Evolutionary conservation across 1,139 yeast genomes (phyloP).

Genomic region (Suhomyces bribrorum): DNA sequence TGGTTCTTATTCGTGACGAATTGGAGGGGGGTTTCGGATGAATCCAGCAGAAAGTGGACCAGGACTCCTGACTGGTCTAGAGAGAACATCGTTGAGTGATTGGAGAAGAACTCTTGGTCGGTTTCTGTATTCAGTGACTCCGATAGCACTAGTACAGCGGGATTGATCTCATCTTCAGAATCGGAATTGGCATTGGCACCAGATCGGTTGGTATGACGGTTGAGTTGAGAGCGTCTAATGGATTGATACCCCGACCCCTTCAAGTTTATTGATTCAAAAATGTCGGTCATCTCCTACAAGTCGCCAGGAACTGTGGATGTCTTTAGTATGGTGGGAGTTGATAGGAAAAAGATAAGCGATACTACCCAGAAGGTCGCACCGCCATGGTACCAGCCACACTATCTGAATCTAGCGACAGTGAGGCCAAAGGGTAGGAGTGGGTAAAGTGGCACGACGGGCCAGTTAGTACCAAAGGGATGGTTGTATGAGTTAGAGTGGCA

Average conservation of each 20-base stretch:
- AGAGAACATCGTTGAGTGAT: slow-evolving; percentile 20
- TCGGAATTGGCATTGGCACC: no score
- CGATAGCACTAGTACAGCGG: slow-evolving; percentile 31
- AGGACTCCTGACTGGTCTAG: slow-evolving; percentile 3
- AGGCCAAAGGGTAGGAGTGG: no score
- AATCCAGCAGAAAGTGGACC: neutral
- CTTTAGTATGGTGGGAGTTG: no score
- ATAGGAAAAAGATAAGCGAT: no score
- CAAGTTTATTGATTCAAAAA: slow-evolving; percentile 29
- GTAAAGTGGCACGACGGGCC: no score
- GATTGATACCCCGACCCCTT: slow-evolving; percentile 4
- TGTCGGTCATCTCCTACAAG: slow-evolving; percentile 13
- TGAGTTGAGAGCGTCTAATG: neutral
- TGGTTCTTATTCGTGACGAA: slow-evolving; percentile 33
- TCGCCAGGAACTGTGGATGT: no score
- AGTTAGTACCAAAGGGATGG: no score
- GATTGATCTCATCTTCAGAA: slow-evolving; percentile 32
- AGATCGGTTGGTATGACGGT: neutral
- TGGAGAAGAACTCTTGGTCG: slow-evolving; percentile 22
- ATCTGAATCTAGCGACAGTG: no score
- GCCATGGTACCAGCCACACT: no score
- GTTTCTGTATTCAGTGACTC: slow-evolving; percentile 18
- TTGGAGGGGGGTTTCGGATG: slow-evolving; percentile 27
- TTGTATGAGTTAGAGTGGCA: no score
- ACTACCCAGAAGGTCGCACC: no score